phyloP scores from a whole-genome alignment of 768 basidiomycete genomes.

The Panaeolus papilionaceus region DNA sequence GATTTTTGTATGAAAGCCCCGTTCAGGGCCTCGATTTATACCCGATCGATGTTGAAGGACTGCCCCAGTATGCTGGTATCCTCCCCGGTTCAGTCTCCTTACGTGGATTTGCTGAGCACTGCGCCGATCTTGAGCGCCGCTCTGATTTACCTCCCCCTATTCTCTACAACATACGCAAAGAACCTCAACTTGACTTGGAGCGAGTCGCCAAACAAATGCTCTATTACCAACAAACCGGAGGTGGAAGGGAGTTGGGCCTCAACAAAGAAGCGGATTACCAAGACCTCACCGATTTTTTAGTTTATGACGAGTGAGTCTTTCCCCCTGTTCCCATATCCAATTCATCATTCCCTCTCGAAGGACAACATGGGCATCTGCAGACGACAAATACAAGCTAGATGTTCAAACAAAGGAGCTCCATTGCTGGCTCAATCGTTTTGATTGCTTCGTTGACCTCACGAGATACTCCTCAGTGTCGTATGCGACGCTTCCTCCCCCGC shows the following conservation, averaged over 20 bases:
- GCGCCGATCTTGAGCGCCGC: conserved; percentile 6
- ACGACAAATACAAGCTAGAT: background rate
- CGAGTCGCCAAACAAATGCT: background rate
- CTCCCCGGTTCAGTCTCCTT: background rate
- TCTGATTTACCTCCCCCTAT: background rate
- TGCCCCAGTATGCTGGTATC: background rate
- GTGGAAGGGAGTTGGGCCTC: background rate
- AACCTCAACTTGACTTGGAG: background rate
- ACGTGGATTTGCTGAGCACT: background rate
- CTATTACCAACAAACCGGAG: conserved; percentile 3
- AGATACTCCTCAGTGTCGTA: background rate
- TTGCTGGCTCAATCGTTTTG: background rate
- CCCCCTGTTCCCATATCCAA: background rate
- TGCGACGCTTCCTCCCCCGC: background rate
- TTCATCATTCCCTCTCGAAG: background rate
- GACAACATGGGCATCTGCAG: background rate
- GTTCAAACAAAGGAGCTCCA: background rate
- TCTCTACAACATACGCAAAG: too few relatives aligned
- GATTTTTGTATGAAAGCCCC: background rate
- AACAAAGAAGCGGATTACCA: background rate
- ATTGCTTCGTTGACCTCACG: background rate
- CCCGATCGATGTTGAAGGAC: background rate
- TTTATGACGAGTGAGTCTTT: conserved; percentile 1
- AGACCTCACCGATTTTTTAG: background rate
- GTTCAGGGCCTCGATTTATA: background rate